Conservation (phyloP, 108 stramenopile genomes). For the Nitzschia sp. region DNA sequence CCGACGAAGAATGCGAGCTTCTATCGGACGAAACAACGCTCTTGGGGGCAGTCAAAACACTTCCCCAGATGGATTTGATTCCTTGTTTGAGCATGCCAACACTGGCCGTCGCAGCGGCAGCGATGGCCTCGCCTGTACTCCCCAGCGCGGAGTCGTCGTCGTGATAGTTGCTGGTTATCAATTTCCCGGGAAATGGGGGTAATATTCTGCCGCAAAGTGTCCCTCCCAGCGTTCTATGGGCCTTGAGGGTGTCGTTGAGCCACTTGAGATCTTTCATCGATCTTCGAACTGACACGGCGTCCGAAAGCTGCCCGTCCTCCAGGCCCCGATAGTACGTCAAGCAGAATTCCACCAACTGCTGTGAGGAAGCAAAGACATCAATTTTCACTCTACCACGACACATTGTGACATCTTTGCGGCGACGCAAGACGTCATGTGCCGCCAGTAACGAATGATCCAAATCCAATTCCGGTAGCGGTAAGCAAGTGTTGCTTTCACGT, state of each 20-base stretch:
- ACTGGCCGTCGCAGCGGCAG: conserved; percentile 51
- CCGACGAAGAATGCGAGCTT: neutral
- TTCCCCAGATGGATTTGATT: conserved; percentile 68
- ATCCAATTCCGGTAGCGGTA: conserved; percentile 80
- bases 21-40: neutral
- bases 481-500: conserved; percentile 51
- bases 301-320: conserved; percentile 4
- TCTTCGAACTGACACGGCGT: conserved; percentile 62
- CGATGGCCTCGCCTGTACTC: conserved; percentile 53
- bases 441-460: conserved; percentile 72
- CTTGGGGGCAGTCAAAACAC: conserved; percentile 30
- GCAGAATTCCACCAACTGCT: conserved; percentile 46
- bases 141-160: conserved; percentile 28
- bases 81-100: conserved; percentile 65
- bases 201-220: conserved; percentile 84
- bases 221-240: conserved; percentile 76
- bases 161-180: neutral
- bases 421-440: conserved; percentile 47
- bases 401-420: conserved; percentile 12
- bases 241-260: conserved; percentile 75
- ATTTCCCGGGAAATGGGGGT: conserved; percentile 64
- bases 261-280: conserved; percentile 79
- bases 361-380: conserved; percentile 34
- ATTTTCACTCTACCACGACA: conserved; percentile 27
- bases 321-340: conserved; percentile 33